Conservation (phyloP, 768 basidiomycete genomes). For the Sporobolomyces phaffii region DNA sequence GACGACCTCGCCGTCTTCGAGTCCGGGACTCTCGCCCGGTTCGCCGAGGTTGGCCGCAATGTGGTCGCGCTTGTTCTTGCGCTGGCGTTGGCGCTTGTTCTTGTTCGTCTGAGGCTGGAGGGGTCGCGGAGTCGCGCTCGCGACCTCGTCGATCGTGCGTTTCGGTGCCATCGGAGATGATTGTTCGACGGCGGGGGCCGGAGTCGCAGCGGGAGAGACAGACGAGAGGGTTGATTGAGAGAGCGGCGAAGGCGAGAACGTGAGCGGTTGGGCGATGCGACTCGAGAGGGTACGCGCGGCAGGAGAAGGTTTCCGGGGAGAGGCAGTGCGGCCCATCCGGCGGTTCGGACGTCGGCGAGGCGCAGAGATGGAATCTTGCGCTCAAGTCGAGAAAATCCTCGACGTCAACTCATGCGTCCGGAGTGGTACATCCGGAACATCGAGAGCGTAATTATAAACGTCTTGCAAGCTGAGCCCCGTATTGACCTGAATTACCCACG, state of each 20-base stretch:
- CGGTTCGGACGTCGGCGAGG: too few relatives aligned
- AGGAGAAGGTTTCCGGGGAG: neutral
- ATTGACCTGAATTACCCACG: too few relatives aligned
- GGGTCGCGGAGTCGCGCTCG: neutral
- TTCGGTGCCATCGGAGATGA: slow-evolving; percentile 19
- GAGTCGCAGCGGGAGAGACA: neutral
- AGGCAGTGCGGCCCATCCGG: slow-evolving; percentile 21
- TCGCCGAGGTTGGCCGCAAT: neutral
- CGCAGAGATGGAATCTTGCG: too few relatives aligned
- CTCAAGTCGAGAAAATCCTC: too few relatives aligned
- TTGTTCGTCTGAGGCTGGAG: neutral
- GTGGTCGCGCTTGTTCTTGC: neutral
- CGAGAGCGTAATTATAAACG: too few relatives aligned
- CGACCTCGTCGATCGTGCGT: slow-evolving; percentile 15
- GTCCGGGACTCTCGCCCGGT: neutral
- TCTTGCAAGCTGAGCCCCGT: too few relatives aligned
- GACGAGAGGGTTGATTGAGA: neutral
- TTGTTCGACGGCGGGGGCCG: neutral
- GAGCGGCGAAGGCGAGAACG: slow-evolving; percentile 19
- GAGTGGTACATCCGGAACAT: too few relatives aligned
- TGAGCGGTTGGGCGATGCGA: neutral
- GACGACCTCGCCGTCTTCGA: slow-evolving; percentile 34
- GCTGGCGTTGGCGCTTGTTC: neutral
- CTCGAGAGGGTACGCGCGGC: neutral
- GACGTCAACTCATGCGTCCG: too few relatives aligned